phyloP scores from a whole-genome alignment of 352 stramenopile species.

The Phytophthora niederhauseri region DNA sequence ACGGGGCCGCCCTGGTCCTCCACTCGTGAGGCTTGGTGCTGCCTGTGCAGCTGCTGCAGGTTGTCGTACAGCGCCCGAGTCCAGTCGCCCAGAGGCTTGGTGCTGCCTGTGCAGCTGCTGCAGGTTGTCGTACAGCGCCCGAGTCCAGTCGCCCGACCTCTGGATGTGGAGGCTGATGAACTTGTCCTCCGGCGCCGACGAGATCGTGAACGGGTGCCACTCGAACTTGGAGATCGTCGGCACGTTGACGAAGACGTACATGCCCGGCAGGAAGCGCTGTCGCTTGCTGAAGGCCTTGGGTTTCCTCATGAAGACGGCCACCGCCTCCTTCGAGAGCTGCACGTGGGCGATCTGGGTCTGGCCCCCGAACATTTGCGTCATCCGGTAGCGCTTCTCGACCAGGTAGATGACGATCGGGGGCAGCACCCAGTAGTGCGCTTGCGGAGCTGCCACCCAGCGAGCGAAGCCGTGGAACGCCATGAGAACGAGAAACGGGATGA shows the following conservation, averaged over 20 bases:
- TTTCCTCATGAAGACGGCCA: conserved; percentile 73
- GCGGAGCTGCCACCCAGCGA: conserved; percentile 58
- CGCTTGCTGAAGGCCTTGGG: conserved; percentile 53
- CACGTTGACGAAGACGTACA: conserved; percentile 90
- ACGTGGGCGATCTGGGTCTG: conserved; percentile 55
- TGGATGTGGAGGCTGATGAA: conserved; percentile 76
- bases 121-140: conserved; percentile 53
- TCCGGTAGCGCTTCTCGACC: conserved; percentile 64
- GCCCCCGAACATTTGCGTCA: conserved; percentile 58
- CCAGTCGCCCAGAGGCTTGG: conserved; percentile 80
- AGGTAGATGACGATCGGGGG: conserved; percentile 65
- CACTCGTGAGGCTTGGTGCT: conserved; percentile 16
- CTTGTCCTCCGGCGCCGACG: conserved; percentile 76
- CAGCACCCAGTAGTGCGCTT: conserved; percentile 62
- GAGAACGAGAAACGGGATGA: conserved; percentile 71
- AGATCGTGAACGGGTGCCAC: conserved; percentile 92
- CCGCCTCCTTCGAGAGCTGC: conserved; percentile 58
- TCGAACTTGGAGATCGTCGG: conserved; percentile 75
- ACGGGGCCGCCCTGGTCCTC: conserved; percentile 35
- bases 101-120: conserved; percentile 39
- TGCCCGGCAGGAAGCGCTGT: conserved; percentile 61
- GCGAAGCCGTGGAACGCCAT: conserved; percentile 69
- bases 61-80: conserved; percentile 58
- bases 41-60: conserved; percentile 42
- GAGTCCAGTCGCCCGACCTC: conserved; percentile 73